Conservation (phyloP, 2,329 filamentous ascomycete species). For the Paracorniculantispora psalliotae region DNA sequence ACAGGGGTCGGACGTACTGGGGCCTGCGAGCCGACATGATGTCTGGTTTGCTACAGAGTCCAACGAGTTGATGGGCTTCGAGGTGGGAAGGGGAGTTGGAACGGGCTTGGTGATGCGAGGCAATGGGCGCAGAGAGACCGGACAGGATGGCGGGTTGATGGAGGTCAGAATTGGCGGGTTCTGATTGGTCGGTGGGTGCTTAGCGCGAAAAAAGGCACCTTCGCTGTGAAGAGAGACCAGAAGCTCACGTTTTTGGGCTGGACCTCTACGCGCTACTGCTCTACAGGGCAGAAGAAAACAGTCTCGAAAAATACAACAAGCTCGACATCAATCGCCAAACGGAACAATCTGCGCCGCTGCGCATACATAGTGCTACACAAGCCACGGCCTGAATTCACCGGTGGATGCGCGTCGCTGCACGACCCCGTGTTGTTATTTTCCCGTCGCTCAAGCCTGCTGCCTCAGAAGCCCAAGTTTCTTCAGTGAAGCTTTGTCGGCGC, state of each 20-base stretch:
- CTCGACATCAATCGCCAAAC: background rate
- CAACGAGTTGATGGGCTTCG: conserved; percentile 20
- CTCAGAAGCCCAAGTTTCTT: background rate
- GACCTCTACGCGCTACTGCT: conserved; percentile 1
- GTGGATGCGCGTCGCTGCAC: background rate
- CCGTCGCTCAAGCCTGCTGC: background rate
- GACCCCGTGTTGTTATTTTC: background rate
- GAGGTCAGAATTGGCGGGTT: conserved; percentile 35
- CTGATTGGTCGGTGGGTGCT: conserved; percentile 31
- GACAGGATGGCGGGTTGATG: conserved; percentile 25
- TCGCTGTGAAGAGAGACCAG: background rate
- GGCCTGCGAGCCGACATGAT: conserved; percentile 39
- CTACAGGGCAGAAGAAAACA: background rate
- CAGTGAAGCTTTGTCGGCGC: background rate
- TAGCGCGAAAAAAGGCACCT: conserved; percentile 28
- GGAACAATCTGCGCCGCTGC: background rate
- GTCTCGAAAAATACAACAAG: background rate
- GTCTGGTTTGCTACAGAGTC: conserved; percentile 25
- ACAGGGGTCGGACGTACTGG: conserved; percentile 31
- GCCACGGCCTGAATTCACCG: background rate
- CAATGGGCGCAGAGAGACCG: conserved; percentile 20
- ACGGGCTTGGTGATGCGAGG: conserved; percentile 22
- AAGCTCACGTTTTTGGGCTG: conserved; percentile 7
- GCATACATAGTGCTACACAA: background rate
- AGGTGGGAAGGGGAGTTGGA: conserved; percentile 20